These are phyloP conservation scores for Podospora appendiculata DNA, from an alignment of 495 filamentous ascomycete genomes.

Conservation along the genomic window DNA sequence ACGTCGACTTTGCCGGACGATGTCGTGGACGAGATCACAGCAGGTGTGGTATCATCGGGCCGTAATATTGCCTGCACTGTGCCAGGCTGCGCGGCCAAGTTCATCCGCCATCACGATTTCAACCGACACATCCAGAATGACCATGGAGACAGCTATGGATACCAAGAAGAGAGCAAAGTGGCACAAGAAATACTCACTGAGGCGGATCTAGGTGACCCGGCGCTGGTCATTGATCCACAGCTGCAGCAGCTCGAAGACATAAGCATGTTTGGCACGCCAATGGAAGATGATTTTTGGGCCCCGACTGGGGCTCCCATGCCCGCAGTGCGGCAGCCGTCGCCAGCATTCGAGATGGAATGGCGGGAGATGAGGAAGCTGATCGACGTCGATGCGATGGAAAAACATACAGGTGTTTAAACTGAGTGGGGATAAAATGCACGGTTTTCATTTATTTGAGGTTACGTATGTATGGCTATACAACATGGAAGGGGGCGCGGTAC, in stretches of 20 bases:
- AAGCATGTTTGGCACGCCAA: neutral
- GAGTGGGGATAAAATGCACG: neutral
- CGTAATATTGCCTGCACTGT: constrained; percentile 46
- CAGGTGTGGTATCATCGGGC: constrained; percentile 8
- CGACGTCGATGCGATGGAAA: constrained; percentile 15
- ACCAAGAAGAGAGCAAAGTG: neutral
- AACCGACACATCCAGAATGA: constrained; percentile 51
- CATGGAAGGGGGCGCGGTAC: too few relatives aligned
- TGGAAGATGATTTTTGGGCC: neutral
- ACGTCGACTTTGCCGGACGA: constrained; percentile 8
- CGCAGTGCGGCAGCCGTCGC: neutral
- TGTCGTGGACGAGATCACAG: constrained; percentile 30
- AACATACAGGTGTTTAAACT: neutral
- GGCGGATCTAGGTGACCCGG: neutral
- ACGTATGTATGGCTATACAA: too few relatives aligned
- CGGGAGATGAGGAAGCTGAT: constrained; percentile 31
- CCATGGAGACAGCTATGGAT: neutral
- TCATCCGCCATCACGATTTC: constrained; percentile 60
- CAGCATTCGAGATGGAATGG: constrained; percentile 23
- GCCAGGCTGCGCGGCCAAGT: constrained; percentile 48
- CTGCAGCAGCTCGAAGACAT: neutral
- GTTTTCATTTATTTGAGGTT: too few relatives aligned
- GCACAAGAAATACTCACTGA: neutral
- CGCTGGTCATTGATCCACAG: constrained; percentile 8
- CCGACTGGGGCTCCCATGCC: neutral